Conservation (phyloP, 768 basidiomycete genomes). For the Pisolithus marmoratus region DNA sequence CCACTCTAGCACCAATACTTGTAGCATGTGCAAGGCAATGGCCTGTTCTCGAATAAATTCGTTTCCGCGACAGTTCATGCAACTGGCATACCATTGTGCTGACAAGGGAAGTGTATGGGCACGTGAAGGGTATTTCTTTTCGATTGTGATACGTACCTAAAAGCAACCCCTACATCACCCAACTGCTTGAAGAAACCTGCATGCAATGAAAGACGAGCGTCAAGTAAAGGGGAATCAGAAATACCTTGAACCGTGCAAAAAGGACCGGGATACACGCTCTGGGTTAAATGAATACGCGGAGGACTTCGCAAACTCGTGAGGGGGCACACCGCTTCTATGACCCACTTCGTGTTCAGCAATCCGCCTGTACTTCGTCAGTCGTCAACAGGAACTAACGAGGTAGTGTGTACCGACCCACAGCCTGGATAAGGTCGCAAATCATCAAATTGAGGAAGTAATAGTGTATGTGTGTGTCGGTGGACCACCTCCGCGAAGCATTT, state of each 20-base stretch:
- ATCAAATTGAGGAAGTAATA: conserved; percentile 30
- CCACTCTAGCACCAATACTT: conserved; percentile 31
- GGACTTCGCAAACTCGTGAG: background rate
- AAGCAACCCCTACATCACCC: conserved; percentile 37
- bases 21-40: conserved; percentile 38
- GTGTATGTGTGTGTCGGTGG: conserved; percentile 28
- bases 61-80: background rate
- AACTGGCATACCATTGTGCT: conserved; percentile 15
- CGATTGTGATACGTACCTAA: conserved; percentile 24
- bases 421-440: conserved; percentile 29
- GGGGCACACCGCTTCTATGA: conserved; percentile 24
- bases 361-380: conserved; percentile 25
- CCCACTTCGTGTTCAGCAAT: conserved; percentile 33
- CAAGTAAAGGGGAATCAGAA: background rate
- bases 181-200: conserved; percentile 33
- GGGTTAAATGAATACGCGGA: background rate
- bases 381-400: background rate
- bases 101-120: conserved; percentile 2
- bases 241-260: conserved; percentile 34
- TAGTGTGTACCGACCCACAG: conserved; percentile 19
- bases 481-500: conserved; percentile 23
- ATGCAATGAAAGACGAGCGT: background rate
- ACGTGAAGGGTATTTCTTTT: background rate
- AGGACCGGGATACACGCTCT: conserved; percentile 27
- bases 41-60: conserved; percentile 12